Base-by-base conservation (phyloP, 441 rosid species). In the Erysimum pusillum region DNA sequence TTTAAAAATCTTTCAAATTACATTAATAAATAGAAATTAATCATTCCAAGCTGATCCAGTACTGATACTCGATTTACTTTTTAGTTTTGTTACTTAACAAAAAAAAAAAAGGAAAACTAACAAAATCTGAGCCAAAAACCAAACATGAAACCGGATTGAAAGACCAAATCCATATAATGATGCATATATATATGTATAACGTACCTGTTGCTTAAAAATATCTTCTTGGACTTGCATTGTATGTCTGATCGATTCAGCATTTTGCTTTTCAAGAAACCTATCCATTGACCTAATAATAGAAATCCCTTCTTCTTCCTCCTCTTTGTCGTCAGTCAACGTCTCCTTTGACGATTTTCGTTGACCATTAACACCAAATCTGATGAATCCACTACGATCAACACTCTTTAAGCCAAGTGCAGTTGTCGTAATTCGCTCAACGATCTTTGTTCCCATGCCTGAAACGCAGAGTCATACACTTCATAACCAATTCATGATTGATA, bases 371-470 rank as follows among this genome's bases (percentile, higher is more conserved):
- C 63, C 70, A 78, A 73, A 61, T 54, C 66, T 62, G 60, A 73
- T 69, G 54, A 67, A 61, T 49, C 76, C 79, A 60, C 78, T 73
- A 61, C 66, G 67, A 76, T 69, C 74, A 65, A 39, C 49, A 32
- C 78, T 74, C 67, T 77, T 63, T 80, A 75, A 73, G 34, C 75
- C 83, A 42, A 73, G 36, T 69, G 87, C 61, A 59, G 71, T 81
- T 81, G 67, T 83, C 76, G 77, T 57, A 79, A 76, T 71, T 88
- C 73, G 67, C 78, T 73, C 61, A 81, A 79, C 83, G 81, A 86
- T 80, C 78, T 84, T 41, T 83, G 92, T 87, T 85, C 89, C 98
- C 98, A 92, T 92, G 63, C 91, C 98, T 85, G 91, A 84, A 80
- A 83, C 45, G 69, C 61, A n/a, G 32, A 72, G 12, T 53, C 51